Base-by-base conservation (phyloP, 2,329 filamentous ascomycete species). In the Fusarium sp. region DNA sequence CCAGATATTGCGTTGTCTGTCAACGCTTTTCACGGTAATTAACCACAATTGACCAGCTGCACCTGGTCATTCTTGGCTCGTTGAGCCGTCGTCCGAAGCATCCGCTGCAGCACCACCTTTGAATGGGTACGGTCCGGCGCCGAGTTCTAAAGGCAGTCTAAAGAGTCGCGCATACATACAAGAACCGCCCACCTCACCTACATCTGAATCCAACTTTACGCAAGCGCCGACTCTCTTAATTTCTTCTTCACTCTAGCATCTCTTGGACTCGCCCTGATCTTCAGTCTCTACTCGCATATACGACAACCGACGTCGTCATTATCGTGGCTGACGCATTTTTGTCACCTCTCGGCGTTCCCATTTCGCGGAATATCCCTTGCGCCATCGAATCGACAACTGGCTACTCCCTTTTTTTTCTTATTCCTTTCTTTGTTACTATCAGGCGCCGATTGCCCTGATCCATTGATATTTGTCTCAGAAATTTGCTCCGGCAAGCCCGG, bases 111-210 rank as follows among this genome's bases (percentile, higher is more conserved):
- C 65, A 69, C 68, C 61, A 70, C 49, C 49, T 68, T 58, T 69
- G 61, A 43, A 70, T 67, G 68, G 54, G 69, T 70, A 64, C 52
- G 44, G 45, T 55, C 57, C 64, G 64, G 65, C 58, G 50, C 55
- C 67, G 65, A 67, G 52, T 49, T 57, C 67, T 57, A 65, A 70
- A 70, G 59, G 26, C 54, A 69, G 67, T 70, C 59, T 69, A 70
- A 60, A 64, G 60, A 59, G 50, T 28, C 31, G 31, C 31, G 31
- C 64, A 46, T 58, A 70, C 67, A 59, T 67, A 65, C 62, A 68
- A 68, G 45, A 69, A 67, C 41, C 54, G 47, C 45, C 54, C 54
- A 56, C 51, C 43, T 60, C 49, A 52, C 65, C 47, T 61, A 61
- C 43, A 61, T 61, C 49, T 64, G 46, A 65, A 58, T 60, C 46